A percentile compares a stretch with the other conserved stretches of the same genome.
Conservation (phyloP, 306 rosid species). For the Adenanthera pavonina region DNA sequence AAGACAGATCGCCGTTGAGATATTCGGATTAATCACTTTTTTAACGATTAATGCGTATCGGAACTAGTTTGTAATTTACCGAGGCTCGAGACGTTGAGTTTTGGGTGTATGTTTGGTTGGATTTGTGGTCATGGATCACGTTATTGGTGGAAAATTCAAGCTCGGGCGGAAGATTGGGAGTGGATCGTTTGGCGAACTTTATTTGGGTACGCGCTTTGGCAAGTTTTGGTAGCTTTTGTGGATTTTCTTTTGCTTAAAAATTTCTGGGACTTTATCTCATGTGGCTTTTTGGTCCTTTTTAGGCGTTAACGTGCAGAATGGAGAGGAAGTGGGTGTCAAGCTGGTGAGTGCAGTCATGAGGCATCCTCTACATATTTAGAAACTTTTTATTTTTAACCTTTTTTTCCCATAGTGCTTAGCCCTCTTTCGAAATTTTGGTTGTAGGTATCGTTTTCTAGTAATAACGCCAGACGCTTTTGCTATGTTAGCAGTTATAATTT, state of each 20-base stretch:
- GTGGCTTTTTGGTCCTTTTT: constrained; percentile 48
- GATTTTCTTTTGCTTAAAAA: constrained; percentile 23
- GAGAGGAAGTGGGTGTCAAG: constrained; percentile 98
- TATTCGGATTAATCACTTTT: constrained; percentile 28
- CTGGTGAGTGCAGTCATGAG: constrained; percentile 62
- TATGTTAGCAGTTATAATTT: constrained; percentile 14
- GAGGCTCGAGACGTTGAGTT: constrained; percentile 42
- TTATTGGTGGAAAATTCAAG: constrained; percentile 94
- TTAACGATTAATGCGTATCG: constrained; percentile 37
- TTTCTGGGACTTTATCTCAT: constrained; percentile 27
- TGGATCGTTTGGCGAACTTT: constrained; percentile 96
- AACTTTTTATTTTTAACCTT: neutral
- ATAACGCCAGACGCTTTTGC: neutral
- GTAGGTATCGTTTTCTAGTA: neutral
- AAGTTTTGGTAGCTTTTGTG: constrained; percentile 26
- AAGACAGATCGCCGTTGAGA: constrained; percentile 41
- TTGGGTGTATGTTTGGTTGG: constrained; percentile 38
- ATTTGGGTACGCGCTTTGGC: constrained; percentile 69
- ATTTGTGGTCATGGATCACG: constrained; percentile 82
- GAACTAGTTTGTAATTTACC: constrained; percentile 45
- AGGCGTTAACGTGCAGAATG: constrained; percentile 90
- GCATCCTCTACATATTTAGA: constrained; percentile 29
- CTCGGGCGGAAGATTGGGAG: constrained; percentile 96
- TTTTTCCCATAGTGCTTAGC: constrained; percentile 18
- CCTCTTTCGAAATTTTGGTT: constrained; percentile 20